Percentiles rank a stretch among this genome's conserved stretches.
phyloP scores from a whole-genome alignment of 495 filamentous ascomycete species.

The Daldinia vernicosa region DNA sequence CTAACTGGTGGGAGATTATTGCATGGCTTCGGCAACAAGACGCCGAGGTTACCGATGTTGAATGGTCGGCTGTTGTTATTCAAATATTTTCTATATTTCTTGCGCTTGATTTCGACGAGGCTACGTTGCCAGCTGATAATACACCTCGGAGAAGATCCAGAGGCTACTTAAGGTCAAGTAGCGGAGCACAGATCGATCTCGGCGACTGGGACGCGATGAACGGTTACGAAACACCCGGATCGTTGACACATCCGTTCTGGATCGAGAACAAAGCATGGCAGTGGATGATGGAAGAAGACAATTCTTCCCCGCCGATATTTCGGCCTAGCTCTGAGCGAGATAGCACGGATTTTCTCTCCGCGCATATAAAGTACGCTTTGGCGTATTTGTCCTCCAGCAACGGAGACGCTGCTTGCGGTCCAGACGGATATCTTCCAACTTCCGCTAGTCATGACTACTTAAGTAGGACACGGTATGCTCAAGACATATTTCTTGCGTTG shows the following conservation, averaged over 20 bases:
- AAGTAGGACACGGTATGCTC: conserved; percentile 66
- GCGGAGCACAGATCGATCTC: conserved; percentile 44
- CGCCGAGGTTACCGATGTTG: conserved; percentile 62
- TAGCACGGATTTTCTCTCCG: conserved; percentile 54
- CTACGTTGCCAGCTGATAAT: conserved; percentile 23
- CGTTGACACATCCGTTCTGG: conserved; percentile 69
- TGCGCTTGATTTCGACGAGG: conserved; percentile 46
- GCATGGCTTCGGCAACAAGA: conserved; percentile 69
- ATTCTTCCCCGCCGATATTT: conserved; percentile 41
- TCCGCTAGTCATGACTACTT: conserved; percentile 61
- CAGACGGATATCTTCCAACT: conserved; percentile 70
- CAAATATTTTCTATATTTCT: conserved; percentile 67
- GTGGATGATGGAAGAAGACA: conserved; percentile 72
- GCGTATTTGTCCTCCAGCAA: conserved; percentile 64
- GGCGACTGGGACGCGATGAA: conserved; percentile 54
- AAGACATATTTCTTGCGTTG: conserved; percentile 76
- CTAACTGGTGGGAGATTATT: conserved; percentile 79
- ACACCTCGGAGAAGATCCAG: conserved; percentile 39
- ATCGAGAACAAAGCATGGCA: conserved; percentile 73
- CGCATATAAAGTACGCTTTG: conserved; percentile 45
- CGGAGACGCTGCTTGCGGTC: conserved; percentile 61
- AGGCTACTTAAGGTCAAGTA: conserved; percentile 45
- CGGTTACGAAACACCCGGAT: conserved; percentile 51
- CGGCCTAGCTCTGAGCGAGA: conserved; percentile 30
- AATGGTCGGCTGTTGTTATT: conserved; percentile 83